Evolutionary conservation across 2,329 filamentous ascomycete species (phyloP).

Genomic region (Neonectria neomacrospora): DNA sequence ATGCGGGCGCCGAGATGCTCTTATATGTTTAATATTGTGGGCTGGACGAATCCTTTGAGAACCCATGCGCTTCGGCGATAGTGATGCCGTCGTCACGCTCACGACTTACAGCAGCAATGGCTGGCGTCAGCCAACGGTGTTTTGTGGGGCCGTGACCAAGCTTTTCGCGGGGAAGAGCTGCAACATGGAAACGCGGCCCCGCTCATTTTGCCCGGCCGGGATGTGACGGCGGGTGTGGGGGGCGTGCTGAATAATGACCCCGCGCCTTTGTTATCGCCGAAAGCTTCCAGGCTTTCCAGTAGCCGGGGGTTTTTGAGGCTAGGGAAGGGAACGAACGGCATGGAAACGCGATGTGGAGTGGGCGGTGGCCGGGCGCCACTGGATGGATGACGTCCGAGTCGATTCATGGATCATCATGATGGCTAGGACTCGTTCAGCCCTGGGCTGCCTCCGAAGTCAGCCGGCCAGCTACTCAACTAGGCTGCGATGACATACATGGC

Average conservation of each 20-base stretch:
- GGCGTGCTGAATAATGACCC: not conserved
- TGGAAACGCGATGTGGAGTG: not conserved
- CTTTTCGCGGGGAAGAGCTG: not conserved
- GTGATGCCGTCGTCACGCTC: conserved; percentile 10
- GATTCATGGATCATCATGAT: no score
- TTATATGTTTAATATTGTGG: not conserved
- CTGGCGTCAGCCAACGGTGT: conserved; percentile 34
- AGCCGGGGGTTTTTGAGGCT: no score
- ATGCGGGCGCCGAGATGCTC: not conserved
- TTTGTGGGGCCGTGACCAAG: conserved; percentile 10
- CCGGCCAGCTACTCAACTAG: not conserved
- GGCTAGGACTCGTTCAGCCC: not conserved
- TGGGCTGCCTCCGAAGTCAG: not conserved
- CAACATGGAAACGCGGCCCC: not conserved
- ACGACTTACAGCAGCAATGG: conserved; percentile 8
- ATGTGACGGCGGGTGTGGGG: not conserved
- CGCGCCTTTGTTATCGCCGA: not conserved
- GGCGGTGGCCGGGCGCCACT: not conserved
- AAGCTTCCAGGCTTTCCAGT: not conserved
- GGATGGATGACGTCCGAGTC: no score
- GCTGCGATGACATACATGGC: not conserved
- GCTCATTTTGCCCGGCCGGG: not conserved
- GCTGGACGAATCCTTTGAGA: not conserved
- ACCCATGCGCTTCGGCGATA: not conserved
- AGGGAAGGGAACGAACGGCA: not conserved